Base-by-base conservation (phyloP, 1,284 basidiomycete genomes). In the Cryptococcus sp. region DNA sequence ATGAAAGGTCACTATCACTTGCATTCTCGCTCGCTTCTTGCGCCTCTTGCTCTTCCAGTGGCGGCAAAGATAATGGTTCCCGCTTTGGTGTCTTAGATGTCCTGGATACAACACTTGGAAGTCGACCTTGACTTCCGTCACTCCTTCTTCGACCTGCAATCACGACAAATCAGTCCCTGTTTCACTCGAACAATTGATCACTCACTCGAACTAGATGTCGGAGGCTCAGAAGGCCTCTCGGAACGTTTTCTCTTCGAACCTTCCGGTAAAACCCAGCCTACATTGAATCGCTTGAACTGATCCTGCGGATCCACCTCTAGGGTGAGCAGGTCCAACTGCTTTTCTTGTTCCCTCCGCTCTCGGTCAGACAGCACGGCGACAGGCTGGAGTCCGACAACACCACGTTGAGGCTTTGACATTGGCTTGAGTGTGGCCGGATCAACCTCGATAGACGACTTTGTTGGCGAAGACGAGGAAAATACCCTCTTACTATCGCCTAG, bases 251-350 rank as follows among this genome's bases (percentile, higher is more conserved):
- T 81, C 65, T 85, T 84, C 46, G 84, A 83, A 29, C 87, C 89
- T 10, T 85, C 80, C 10, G 91, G 89, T 17, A 95, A 78, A 17
- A 95, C 91, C 93, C 93, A 96, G 1, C 93, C 93, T 20, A 82
- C 80, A 63, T 96, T 87, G 78, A 95, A 96, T 77, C 87, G 80
- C 70, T 81, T 84, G 81, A 95, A 96, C 40, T 88, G 88, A 55
- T 85, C 84, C 62, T 84, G 82, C 46, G 83, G 82, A 68, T 87
- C 88, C 22, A 96, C 85, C 43, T 86, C 81, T 7, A 86, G 82
- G 3, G 91, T 86, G 1, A 74, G 61, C 83, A 76, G 60, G 26
- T 72, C 72, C 54, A 75, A 52, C 16, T 52, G 45, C 49, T 51
- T 59, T 53, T 76, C 72, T 46, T 69, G 68, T 55, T 72, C 69